Evolutionary conservation across 345 rosid genomes (phyloP).

Genomic region (Eucalyptus polyanthemos): DNA sequence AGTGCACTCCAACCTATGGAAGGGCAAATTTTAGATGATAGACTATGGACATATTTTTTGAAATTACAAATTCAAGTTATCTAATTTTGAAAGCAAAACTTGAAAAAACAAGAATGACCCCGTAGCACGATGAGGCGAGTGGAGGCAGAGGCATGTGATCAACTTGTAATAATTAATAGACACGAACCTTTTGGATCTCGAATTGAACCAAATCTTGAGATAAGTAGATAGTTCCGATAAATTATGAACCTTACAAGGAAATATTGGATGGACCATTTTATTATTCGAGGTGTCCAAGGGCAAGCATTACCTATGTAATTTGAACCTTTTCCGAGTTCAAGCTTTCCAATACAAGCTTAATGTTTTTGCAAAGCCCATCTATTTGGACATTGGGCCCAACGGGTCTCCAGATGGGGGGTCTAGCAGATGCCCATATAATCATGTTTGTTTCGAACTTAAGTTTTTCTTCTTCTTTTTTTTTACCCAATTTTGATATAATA

Average conservation of each 20-base stretch:
- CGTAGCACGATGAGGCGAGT: rapidly evolving
- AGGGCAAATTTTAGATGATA: background rate
- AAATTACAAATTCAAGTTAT: background rate
- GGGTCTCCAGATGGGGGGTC: background rate
- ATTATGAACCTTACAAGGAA: background rate
- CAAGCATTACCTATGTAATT: background rate
- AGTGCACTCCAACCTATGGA: background rate
- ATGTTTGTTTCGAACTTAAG: background rate
- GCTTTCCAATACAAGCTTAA: background rate
- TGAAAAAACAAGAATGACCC: background rate
- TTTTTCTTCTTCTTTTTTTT: background rate
- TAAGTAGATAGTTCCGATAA: background rate
- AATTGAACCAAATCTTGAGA: background rate
- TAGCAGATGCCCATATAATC: background rate
- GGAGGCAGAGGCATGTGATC: background rate
- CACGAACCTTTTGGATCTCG: background rate
- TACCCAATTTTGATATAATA: background rate
- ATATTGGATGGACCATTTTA: background rate
- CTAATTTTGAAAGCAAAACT: background rate
- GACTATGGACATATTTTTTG: background rate
- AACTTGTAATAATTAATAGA: background rate
- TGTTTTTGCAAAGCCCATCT: background rate
- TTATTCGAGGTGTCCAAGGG: background rate
- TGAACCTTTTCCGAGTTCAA: background rate
- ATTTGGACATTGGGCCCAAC: background rate